Percentiles rank a stretch among this genome's conserved stretches.
phyloP scores from a whole-genome alignment of 192 early-diverging fungal genomes.

The Coemansia sp. region DNA sequence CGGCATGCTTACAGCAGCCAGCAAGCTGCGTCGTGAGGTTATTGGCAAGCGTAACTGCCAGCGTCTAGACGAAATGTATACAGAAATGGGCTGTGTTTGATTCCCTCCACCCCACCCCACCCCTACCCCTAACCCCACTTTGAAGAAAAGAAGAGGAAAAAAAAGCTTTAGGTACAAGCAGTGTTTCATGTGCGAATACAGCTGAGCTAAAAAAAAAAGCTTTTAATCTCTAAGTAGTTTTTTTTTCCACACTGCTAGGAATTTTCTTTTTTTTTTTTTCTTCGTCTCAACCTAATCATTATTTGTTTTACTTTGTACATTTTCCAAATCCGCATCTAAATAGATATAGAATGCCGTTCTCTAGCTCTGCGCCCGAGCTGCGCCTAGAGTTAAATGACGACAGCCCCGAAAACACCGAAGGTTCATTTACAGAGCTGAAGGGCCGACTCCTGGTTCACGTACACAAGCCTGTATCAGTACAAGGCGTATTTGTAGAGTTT shows the following conservation, averaged over 20 bases:
- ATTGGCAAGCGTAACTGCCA: conserved; percentile 66
- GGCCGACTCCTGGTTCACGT: conserved; percentile 22
- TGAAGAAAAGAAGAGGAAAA: too few species aligned
- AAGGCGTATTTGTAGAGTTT: conserved; percentile 30
- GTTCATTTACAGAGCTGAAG: not conserved
- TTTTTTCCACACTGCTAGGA: not conserved
- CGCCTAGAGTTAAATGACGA: conserved; percentile 11
- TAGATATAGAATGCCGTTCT: conserved; percentile 31
- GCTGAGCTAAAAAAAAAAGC: too few species aligned
- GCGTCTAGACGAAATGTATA: conserved; percentile 19
- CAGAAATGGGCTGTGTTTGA: conserved; percentile 8
- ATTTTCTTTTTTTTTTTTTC: not conserved
- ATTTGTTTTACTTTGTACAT: conserved; percentile 1
- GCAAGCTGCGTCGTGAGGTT: conserved; percentile 84
- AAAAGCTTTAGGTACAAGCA: too few species aligned
- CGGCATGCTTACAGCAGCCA: conserved; percentile 89
- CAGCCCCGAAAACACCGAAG: not conserved
- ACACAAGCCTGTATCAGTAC: conserved; percentile 5
- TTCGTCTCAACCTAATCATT: not conserved
- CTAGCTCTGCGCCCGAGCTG: conserved; percentile 30
- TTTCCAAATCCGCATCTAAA: not conserved
- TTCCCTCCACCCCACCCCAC: not conserved
- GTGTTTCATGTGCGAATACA: too few species aligned
- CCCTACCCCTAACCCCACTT: not conserved
- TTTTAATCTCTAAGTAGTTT: too few species aligned